Conservation (phyloP, 2,329 filamentous ascomycete species). For the Rhinocladiella mackenziei region DNA sequence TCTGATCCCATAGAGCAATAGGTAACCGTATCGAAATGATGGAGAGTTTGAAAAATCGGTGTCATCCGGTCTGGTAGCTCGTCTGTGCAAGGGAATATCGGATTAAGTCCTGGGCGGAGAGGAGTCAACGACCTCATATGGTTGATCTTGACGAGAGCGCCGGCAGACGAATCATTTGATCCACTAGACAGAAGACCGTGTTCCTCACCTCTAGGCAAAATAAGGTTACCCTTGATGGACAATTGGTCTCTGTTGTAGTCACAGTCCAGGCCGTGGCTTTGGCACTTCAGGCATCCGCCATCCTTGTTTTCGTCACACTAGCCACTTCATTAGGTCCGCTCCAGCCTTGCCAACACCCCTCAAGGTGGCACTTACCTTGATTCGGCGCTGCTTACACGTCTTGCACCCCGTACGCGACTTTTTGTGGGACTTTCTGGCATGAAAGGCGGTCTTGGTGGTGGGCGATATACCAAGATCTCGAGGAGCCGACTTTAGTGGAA, state of each 20-base stretch:
- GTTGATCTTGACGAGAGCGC: neutral
- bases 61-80: slow-evolving; percentile 13
- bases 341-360: neutral
- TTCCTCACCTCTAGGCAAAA: slow-evolving; percentile 3
- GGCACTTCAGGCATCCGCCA: slow-evolving; percentile 20
- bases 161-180: neutral
- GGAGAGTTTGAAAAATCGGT: slow-evolving; percentile 13
- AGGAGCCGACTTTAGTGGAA: neutral
- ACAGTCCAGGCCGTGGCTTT: slow-evolving; percentile 14
- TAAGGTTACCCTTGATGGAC: neutral
- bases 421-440: slow-evolving; percentile 17
- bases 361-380: slow-evolving; percentile 10
- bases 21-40: slow-evolving; percentile 19
- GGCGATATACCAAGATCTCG: neutral
- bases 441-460: slow-evolving; percentile 2
- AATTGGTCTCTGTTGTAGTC: slow-evolving; percentile 9
- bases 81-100: neutral
- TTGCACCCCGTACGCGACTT: slow-evolving; percentile 18
- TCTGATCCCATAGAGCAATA: slow-evolving; percentile 14
- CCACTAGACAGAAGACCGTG: neutral
- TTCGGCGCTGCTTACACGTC: slow-evolving; percentile 18
- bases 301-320: slow-evolving; percentile 18
- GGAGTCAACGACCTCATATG: neutral
- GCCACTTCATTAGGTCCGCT: neutral
- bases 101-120: slow-evolving; percentile 1